Evolutionary conservation across 768 basidiomycete species (phyloP).

Genomic region (Podaxis sp.): DNA sequence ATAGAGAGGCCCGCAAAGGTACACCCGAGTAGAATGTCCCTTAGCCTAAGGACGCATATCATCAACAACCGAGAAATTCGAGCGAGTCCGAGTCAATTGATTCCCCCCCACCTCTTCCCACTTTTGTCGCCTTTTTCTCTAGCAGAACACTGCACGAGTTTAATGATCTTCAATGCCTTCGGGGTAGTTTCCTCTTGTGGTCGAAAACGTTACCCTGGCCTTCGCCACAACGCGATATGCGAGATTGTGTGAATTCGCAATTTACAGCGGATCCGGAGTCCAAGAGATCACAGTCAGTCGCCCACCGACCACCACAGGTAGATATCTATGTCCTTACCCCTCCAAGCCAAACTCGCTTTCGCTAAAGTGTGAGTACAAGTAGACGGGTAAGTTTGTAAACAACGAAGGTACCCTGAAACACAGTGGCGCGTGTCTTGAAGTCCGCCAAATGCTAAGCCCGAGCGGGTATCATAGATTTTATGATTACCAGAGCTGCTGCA

Average conservation of each 20-base stretch:
- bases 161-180: not conserved
- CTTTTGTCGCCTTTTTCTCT: not conserved
- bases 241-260: not conserved
- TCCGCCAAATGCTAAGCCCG: not conserved
- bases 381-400: not conserved
- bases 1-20: not conserved
- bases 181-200: not conserved
- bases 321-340: not conserved
- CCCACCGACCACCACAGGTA: not conserved
- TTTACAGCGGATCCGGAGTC: not conserved
- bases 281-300: not conserved
- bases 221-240: not conserved
- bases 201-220: not conserved
- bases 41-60: not conserved
- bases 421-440: not conserved
- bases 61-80: not conserved
- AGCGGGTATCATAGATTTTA: not conserved
- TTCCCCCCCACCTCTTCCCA: not conserved
- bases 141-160: not conserved
- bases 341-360: not conserved
- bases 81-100: not conserved
- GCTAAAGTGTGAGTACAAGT: not conserved
- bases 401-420: not conserved
- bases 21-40: not conserved
- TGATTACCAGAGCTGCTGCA: not conserved